Evolutionary conservation across 306 rosid species (phyloP), one percentile per base, ranked within the genome.

Genomic region (Luffa acutangula): DNA sequence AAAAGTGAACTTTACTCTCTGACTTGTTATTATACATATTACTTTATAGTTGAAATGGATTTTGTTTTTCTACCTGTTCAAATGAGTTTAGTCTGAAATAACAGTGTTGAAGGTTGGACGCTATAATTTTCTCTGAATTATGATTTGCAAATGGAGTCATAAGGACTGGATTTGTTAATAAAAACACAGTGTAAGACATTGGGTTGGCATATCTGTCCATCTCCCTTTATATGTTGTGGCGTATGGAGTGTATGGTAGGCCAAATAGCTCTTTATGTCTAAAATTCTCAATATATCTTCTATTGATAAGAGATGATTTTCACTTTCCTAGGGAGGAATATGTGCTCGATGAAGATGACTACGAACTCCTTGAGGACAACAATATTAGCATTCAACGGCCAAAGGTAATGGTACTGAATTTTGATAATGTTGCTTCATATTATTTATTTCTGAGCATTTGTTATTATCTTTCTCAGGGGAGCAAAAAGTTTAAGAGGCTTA

Each of bases 281-380:
- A 64, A 41, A 79, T 77, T 57, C 53, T 66, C 15, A 43, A 39
- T 39, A 18, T 7, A 13, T 49, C 78, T 73, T 52, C 14, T 14
- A 14, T 62, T 48, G 75, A 46, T 20, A 18, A 37, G 7, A 73
- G 49, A 78, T 63, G 79, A 51, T 78, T 80, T 63, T 54, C 58
- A 39, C 59, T 78, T 75, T 83, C 84, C 39, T 80, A 95, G 99
- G 82, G 99, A 95, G 89, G 97, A 93, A 77, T 95, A 90, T 84
- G 85, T 87, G 20, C 97, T 95, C 46, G 99, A 95, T 84, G 99
- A 93, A 82, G 99, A 95, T 87, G 99, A 95, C 79, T 93, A 95
- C 75, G 99, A 82, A 87, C 91, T 95, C 78, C 81, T 95, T 58
- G 97, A 95, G 84, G 92, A 92, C 91, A 95, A 95, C 79, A 95